Conservation (phyloP, 2,329 filamentous ascomycete species). For the Penicillium rolfsii region DNA sequence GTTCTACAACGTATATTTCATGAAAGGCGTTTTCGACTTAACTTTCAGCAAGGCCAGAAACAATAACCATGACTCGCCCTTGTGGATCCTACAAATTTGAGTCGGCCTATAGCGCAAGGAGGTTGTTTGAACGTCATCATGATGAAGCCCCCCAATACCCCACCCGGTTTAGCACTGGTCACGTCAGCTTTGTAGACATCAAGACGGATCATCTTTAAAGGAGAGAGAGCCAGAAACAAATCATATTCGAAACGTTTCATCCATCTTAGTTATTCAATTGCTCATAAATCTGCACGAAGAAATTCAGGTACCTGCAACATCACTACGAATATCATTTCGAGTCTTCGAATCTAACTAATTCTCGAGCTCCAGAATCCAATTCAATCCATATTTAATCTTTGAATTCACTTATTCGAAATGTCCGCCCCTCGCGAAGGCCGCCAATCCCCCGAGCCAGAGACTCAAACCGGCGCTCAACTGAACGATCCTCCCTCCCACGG, state of each 20-base stretch:
- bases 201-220: not conserved
- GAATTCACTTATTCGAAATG: conserved; percentile 47
- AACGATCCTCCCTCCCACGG: conserved; percentile 61
- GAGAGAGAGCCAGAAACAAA: not conserved
- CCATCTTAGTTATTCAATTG: not conserved
- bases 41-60: not conserved
- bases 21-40: no score
- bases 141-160: conserved; percentile 28
- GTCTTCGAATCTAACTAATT: not conserved
- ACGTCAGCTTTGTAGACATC: conserved; percentile 19
- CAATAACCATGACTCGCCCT: not conserved
- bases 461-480: conserved; percentile 67
- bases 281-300: not conserved
- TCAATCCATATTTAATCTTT: not conserved
- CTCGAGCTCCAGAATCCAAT: not conserved
- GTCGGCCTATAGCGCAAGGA: not conserved
- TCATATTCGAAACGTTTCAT: no score
- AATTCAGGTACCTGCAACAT: not conserved
- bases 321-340: not conserved
- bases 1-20: not conserved
- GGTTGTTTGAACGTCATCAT: conserved; percentile 37
- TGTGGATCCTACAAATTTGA: not conserved
- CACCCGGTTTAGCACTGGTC: conserved; percentile 20
- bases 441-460: conserved; percentile 76
- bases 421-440: conserved; percentile 67